Percentiles rank a stretch among this genome's conserved stretches.
phyloP scores from a whole-genome alignment of 2,329 filamentous ascomycete genomes.

The Neospermospora avenae region DNA sequence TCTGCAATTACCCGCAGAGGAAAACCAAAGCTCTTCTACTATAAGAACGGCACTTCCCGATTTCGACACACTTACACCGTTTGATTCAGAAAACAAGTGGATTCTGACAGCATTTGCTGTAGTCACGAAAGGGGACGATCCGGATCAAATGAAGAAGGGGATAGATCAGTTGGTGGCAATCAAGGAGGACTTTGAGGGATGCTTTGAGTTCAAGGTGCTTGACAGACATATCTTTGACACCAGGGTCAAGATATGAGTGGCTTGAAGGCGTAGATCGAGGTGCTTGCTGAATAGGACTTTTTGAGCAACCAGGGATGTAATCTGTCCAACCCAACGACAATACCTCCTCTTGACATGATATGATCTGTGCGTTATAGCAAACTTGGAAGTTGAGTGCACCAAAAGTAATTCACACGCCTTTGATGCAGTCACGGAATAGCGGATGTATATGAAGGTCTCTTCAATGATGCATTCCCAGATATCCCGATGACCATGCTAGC shows the following conservation, averaged over 20 bases:
- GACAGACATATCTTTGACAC: conserved; percentile 55
- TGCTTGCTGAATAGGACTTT: neutral
- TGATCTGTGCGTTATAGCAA: too few relatives aligned
- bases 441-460: neutral
- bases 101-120: conserved; percentile 52
- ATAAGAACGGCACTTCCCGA: conserved; percentile 40
- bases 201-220: conserved; percentile 50
- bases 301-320: neutral
- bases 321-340: too few relatives aligned
- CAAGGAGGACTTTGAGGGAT: conserved; percentile 47
- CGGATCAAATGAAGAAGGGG: conserved; percentile 50
- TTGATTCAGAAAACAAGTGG: conserved; percentile 51
- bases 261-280: neutral
- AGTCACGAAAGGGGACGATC: conserved; percentile 54
- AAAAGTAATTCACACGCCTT: neutral
- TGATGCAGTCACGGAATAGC: neutral
- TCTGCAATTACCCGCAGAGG: conserved; percentile 22
- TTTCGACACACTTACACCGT: conserved; percentile 45
- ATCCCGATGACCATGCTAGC: conserved; percentile 10
- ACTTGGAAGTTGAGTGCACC: too few relatives aligned
- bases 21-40: conserved; percentile 30
- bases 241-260: conserved; percentile 33
- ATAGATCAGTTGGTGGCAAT: conserved; percentile 49
- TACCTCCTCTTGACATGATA: too few relatives aligned
- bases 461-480: conserved; percentile 13